These are phyloP conservation scores for Macrolepiota dolichaula DNA, from an alignment of 768 basidiomycete genomes.

Conservation along the genomic window DNA sequence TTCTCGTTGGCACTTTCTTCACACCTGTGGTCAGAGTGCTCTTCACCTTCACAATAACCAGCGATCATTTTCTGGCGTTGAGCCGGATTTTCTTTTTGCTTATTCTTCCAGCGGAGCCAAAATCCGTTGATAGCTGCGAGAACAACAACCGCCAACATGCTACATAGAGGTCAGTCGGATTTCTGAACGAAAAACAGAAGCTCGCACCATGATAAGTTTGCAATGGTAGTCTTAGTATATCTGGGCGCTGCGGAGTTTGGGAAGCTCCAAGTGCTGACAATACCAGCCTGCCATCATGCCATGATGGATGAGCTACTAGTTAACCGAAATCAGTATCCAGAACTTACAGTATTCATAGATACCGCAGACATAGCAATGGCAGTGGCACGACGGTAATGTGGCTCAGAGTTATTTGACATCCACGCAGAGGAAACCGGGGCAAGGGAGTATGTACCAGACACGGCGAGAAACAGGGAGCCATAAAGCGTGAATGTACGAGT, in stretches of 20 bases:
- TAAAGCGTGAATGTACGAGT: constrained; percentile 28
- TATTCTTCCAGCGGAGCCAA: constrained; percentile 25
- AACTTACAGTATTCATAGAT: constrained; percentile 27
- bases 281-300: constrained; percentile 4
- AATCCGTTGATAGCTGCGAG: constrained; percentile 22
- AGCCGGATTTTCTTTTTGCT: constrained; percentile 16
- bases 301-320: not conserved
- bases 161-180: not conserved
- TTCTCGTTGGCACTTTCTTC: not conserved
- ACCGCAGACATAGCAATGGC: constrained; percentile 41
- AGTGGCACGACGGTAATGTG: constrained; percentile 45
- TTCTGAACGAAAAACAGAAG: not conserved
- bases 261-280: constrained; percentile 11
- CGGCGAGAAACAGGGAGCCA: constrained; percentile 42
- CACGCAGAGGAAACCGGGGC: constrained; percentile 42
- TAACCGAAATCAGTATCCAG: not conserved
- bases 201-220: constrained; percentile 5
- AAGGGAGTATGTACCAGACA: constrained; percentile 37
- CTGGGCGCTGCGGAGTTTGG: constrained; percentile 8
- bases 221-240: constrained; percentile 5
- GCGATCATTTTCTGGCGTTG: constrained; percentile 25
- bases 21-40: not conserved
- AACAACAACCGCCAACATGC: constrained; percentile 18
- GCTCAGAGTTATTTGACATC: constrained; percentile 49
- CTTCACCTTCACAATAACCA: constrained; percentile 18